A percentile compares a stretch with the other conserved stretches of the same genome.
phyloP scores from a whole-genome alignment of 345 rosid species.

The Linum usitatissimum region DNA sequence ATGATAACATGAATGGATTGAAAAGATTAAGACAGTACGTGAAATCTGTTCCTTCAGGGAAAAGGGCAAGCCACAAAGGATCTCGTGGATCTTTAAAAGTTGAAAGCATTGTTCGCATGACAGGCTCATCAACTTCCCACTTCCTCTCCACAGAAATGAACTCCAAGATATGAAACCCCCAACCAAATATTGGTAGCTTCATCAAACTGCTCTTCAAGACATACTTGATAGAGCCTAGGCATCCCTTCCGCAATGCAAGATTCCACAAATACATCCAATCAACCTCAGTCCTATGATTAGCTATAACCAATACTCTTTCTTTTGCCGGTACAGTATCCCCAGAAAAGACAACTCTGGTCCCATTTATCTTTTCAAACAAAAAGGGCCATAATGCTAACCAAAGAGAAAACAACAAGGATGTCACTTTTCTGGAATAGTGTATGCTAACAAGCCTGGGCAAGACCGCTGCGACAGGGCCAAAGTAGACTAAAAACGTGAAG shows the following conservation, averaged over 20 bases:
- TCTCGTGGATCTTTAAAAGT: conserved; percentile 56
- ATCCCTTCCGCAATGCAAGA: conserved; percentile 63
- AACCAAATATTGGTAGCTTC: conserved; percentile 67
- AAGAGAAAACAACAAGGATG: conserved; percentile 46
- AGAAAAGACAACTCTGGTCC: conserved; percentile 55
- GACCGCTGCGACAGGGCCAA: conserved; percentile 38
- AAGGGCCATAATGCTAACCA: conserved; percentile 87
- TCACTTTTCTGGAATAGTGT: conserved; percentile 42
- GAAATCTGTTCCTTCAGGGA: conserved; percentile 90
- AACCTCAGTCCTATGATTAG: conserved; percentile 86
- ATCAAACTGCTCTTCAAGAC: conserved; percentile 76
- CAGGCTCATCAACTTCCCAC: conserved; percentile 62
- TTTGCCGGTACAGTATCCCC: conserved; percentile 46
- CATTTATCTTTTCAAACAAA: conserved; percentile 60
- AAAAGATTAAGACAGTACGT: conserved; percentile 36
- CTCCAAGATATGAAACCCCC: conserved; percentile 82
- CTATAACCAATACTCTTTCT: conserved; percentile 53
- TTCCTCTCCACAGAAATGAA: conserved; percentile 85
- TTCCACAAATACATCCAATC: conserved; percentile 95
- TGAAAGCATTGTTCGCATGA: conserved; percentile 44
- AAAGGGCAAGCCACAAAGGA: conserved; percentile 79
- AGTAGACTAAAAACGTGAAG: conserved; percentile 51
- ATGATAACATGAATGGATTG: conserved; percentile 7
- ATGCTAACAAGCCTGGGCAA: conserved; percentile 36
- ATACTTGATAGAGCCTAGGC: conserved; percentile 65